These are phyloP conservation scores for Ceratocystiopsis sp. DNA, from an alignment of 2,329 filamentous ascomycete genomes.

Conservation along the genomic window DNA sequence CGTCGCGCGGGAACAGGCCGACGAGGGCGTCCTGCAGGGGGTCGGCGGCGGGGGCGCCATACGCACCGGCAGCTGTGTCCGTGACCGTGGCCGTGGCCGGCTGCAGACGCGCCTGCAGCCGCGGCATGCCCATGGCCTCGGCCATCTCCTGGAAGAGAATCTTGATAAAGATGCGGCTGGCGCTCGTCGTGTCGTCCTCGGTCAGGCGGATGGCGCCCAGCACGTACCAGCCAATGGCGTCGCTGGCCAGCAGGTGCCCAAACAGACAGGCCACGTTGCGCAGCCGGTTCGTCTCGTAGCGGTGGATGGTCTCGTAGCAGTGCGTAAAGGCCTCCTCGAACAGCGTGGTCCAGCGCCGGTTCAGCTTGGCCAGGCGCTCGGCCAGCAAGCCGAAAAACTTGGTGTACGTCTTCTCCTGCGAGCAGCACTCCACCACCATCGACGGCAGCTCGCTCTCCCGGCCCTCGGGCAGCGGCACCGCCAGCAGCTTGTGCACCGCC, in stretches of 20 bases:
- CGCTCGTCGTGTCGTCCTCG: constrained; percentile 92
- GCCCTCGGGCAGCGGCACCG: constrained; percentile 72
- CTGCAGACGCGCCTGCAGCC: constrained; percentile 56
- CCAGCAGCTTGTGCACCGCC: constrained; percentile 93
- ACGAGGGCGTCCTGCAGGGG: constrained; percentile 65
- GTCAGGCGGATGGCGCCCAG: constrained; percentile 75
- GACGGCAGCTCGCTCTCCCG: constrained; percentile 81
- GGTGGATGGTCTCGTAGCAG: constrained; percentile 95
- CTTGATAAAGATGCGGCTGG: constrained; percentile 95
- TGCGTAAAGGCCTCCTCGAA: constrained; percentile 82
- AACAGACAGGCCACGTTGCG: constrained; percentile 94
- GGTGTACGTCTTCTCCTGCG: constrained; percentile 89
- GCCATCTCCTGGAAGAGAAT: constrained; percentile 87
- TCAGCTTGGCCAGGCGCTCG: constrained; percentile 90
- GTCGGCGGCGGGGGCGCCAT: constrained; percentile 28
- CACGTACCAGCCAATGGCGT: constrained; percentile 86
- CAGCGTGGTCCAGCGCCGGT: constrained; percentile 81
- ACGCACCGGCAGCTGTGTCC: no score
- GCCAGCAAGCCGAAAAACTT: constrained; percentile 94
- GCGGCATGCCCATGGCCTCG: constrained; percentile 71
- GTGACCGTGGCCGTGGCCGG: no score
- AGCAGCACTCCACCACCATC: constrained; percentile 95
- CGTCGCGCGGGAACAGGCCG: constrained; percentile 80
- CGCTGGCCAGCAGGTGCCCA: constrained; percentile 72
- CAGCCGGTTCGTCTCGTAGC: constrained; percentile 87